Evolutionary conservation across 805 yeast species (phyloP), one percentile per base, ranked within the genome.

Genomic region (Osmozyma mogii): DNA sequence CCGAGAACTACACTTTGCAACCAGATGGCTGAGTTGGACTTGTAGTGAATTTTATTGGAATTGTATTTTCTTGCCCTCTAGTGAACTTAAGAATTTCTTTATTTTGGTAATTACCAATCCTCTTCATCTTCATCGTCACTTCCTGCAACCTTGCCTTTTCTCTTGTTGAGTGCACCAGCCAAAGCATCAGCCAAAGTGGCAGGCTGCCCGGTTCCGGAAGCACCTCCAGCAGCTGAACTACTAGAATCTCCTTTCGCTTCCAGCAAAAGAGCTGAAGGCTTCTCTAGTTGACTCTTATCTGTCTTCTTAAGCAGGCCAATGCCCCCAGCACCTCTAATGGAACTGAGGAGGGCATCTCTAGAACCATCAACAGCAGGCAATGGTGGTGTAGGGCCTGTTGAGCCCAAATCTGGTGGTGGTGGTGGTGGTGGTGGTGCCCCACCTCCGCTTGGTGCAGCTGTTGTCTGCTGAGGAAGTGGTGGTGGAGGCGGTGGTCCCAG

Each of bases 71-170:
- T n/a, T n/a, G n/a, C n/a, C n/a, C n/a, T n/a, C n/a, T n/a, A n/a
- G n/a, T n/a, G n/a, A n/a, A n/a, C n/a, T n/a, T n/a, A n/a, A n/a
- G n/a, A n/a, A n/a, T n/a, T n/a, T n/a, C n/a, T n/a, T n/a, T n/a
- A n/a, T n/a, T n/a, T n/a, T n/a, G n/a, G n/a, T n/a, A n/a, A n/a
- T n/a, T 18, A 22, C 24, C 24, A 22, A 6, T 59, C 65, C 30
- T 84, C 95, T 36, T 82, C 88, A 40, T 82, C 92, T 43, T 83
- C 94, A 36, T 81, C 92, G 40, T 85, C 95, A 41, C 85, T 77
- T 12, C 68, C 73, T 1, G 83, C 70, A 6, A 89, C 94, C 52
- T 84, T 85, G 13, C 72, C 75, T 56, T 89, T 89, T 48, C 96
- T 71, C 33, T 75, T 72, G 45, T 69, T 82, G 41, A 89, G 67